These are phyloP conservation scores for Cymbopogon citratus DNA, from an alignment of 176 grass and related monocot genomes.

Conservation along the genomic window DNA sequence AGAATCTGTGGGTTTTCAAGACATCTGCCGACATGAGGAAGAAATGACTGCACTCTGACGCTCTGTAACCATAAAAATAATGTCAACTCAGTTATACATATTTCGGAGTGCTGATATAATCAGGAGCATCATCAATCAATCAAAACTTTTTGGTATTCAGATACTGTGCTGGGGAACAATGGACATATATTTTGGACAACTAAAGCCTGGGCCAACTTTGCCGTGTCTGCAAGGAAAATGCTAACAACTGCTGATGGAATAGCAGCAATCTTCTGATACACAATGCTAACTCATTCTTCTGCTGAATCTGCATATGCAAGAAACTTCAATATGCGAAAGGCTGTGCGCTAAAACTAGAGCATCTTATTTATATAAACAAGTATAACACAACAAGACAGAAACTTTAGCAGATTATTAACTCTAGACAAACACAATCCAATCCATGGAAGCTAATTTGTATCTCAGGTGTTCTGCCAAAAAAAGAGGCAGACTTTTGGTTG, in stretches of 20 bases:
- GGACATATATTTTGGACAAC: neutral
- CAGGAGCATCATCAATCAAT: conserved; percentile 4
- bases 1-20: neutral
- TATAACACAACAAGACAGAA: neutral
- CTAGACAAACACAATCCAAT: neutral
- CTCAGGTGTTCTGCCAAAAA: neutral
- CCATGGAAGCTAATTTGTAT: neutral
- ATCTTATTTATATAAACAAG: neutral
- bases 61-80: conserved; percentile 29
- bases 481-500: neutral
- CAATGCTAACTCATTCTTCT: neutral
- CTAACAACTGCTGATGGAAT: neutral
- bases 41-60: neutral
- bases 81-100: conserved; percentile 11
- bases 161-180: neutral
- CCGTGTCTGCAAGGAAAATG: conserved; percentile 1
- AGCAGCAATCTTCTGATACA: neutral
- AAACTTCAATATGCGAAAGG: neutral
- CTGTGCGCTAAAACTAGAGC: neutral
- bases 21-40: conserved; percentile 27
- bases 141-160: conserved; percentile 1
- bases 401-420: neutral
- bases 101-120: conserved; percentile 2
- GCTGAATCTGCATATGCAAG: neutral
- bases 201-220: neutral